Evolutionary conservation across 2,329 filamentous ascomycete genomes (phyloP).

Genomic region (Nemania sp.): DNA sequence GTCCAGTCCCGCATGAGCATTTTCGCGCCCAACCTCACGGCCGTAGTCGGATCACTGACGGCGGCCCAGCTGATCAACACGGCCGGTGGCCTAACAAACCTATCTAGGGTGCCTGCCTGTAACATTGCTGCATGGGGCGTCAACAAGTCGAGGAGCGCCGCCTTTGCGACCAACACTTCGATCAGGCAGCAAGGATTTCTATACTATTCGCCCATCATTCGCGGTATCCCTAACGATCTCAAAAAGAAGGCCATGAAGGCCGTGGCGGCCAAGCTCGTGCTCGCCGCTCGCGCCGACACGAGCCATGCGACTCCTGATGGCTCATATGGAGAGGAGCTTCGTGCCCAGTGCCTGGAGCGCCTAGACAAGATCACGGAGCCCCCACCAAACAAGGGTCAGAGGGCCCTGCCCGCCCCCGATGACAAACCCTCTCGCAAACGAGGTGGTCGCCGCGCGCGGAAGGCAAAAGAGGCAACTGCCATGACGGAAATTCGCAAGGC

Average conservation of each 20-base stretch:
- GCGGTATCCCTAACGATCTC: constrained; percentile 80
- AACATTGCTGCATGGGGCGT: constrained; percentile 91
- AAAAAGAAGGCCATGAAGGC: constrained; percentile 95
- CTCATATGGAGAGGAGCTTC: constrained; percentile 79
- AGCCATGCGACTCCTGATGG: constrained; percentile 83
- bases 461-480: constrained; percentile 94
- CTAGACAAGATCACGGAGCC: constrained; percentile 93
- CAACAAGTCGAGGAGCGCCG: constrained; percentile 73
- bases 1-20: constrained; percentile 96
- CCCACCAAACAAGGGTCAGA: constrained; percentile 82
- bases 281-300: constrained; percentile 90
- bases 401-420: constrained; percentile 88
- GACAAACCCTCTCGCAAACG: constrained; percentile 94
- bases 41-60: constrained; percentile 86
- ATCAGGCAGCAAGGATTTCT: constrained; percentile 91
- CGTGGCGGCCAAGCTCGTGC: constrained; percentile 87
- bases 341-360: constrained; percentile 79
- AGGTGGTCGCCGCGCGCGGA: constrained; percentile 84
- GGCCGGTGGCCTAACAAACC: constrained; percentile 82
- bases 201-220: constrained; percentile 88
- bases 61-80: constrained; percentile 97
- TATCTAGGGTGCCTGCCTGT: constrained; percentile 91
- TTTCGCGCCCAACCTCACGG: constrained; percentile 92
- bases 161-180: constrained; percentile 90
- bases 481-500: constrained; percentile 97